A percentile compares a stretch with the other conserved stretches of the same genome.
Conservation (phyloP, 331 rosid species). For the Arachis monticola region DNA sequence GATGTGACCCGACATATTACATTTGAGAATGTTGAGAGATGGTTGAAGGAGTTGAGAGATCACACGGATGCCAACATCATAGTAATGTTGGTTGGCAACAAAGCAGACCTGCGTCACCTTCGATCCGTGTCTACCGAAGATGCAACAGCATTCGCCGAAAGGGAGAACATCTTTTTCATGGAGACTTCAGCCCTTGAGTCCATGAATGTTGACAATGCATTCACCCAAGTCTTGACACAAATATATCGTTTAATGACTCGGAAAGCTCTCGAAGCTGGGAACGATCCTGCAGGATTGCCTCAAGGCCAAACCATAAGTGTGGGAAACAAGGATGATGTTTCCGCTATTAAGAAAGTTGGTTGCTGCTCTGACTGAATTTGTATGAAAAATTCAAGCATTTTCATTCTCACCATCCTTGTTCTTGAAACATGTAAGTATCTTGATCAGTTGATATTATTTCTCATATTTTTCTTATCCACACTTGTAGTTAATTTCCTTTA, state of each 20-base stretch:
- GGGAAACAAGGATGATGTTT: conserved; percentile 67
- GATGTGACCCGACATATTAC: conserved; percentile 63
- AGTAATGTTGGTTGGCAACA: conserved; percentile 67
- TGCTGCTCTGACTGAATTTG: conserved; percentile 52
- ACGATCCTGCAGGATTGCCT: conserved; percentile 57
- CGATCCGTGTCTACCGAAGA: conserved; percentile 63
- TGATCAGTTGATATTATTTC: background rate
- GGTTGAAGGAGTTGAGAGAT: conserved; percentile 67
- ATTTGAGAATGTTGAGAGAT: conserved; percentile 69
- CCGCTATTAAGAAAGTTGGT: conserved; percentile 58
- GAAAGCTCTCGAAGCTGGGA: conserved; percentile 62
- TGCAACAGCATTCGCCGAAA: conserved; percentile 58
- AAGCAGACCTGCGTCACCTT: conserved; percentile 60
- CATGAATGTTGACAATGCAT: conserved; percentile 61
- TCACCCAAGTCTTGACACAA: conserved; percentile 62
- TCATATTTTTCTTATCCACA: background rate
- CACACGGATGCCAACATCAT: conserved; percentile 65
- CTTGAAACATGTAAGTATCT: conserved; percentile 20
- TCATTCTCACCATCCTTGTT: background rate
- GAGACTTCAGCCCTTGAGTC: conserved; percentile 73
- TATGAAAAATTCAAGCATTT: background rate
- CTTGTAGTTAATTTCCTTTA: conserved; percentile 4
- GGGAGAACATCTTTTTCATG: conserved; percentile 57
- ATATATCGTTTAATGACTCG: conserved; percentile 58
- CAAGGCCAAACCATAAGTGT: conserved; percentile 60